These are phyloP conservation scores for Carex sylvatica DNA, from an alignment of 202 grass and related monocot species.

Conservation along the genomic window DNA sequence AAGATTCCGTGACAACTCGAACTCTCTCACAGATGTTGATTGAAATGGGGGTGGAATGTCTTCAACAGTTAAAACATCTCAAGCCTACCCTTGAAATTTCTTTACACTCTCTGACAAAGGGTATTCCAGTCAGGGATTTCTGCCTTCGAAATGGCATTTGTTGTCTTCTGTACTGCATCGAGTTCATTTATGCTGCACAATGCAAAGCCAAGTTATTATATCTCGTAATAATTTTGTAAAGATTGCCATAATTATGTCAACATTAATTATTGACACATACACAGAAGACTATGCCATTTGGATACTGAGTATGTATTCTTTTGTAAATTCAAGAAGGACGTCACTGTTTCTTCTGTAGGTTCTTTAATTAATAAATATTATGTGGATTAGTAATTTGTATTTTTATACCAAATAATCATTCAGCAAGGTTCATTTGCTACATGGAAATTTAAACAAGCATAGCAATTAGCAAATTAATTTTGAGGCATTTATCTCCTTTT, in stretches of 20 bases:
- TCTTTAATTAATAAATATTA: too few species aligned
- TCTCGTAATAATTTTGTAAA: background rate
- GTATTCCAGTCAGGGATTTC: conserved; percentile 39
- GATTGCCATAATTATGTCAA: background rate
- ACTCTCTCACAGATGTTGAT: conserved; percentile 23
- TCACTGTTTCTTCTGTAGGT: too few species aligned
- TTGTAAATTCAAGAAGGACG: too few species aligned
- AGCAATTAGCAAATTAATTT: too few species aligned
- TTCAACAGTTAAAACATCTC: conserved; percentile 47
- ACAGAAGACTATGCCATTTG: too few species aligned
- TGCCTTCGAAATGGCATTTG: conserved; percentile 49
- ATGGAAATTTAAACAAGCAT: too few species aligned
- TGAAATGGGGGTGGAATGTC: conserved; percentile 31
- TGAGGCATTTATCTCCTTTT: too few species aligned
- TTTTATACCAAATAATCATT: too few species aligned
- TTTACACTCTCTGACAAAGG: conserved; percentile 33
- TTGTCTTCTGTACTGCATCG: conserved; percentile 67
- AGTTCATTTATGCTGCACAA: conserved; percentile 63
- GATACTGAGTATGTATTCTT: too few species aligned
- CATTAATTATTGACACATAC: background rate
- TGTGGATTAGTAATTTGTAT: too few species aligned
- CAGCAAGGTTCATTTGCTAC: too few species aligned
- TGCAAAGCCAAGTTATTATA: conserved; percentile 39
- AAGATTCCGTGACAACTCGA: background rate
- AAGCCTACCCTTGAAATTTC: conserved; percentile 13